Evolutionary conservation across 148 eudicot species (phyloP), one percentile per base, ranked within the genome.

Genomic region (Rhododendron henanense): DNA sequence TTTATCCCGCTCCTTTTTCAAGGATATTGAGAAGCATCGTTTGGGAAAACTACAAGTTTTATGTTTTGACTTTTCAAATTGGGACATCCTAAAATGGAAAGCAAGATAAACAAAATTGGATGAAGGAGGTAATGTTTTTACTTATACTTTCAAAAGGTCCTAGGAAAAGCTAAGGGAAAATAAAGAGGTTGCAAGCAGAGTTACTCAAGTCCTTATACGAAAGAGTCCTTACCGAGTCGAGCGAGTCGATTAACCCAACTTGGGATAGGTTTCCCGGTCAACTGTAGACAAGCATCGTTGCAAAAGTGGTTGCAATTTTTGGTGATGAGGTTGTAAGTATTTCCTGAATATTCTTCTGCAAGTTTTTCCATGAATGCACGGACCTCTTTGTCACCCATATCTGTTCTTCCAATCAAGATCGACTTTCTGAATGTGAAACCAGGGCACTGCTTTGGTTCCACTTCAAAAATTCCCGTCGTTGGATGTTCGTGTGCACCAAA

Each of bases 151-250:
- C 31, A 2, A 31, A 71, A 31, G 76, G 39, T 33, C 76, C 16
- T 31, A 31, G 39, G 2, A 31, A 13, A 71, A 71, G 13, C 37
- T 63, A 31, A 71, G 39, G 19, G 48, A 1, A 77, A 44, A 21
- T 9, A 41, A 35, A 77, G 16, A 77, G 50, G 53, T 77, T 18
- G 15, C 81, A 78, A 19, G 51, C 25, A 78, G 28, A 39, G 33
- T 41, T 77, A 74, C 28, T 9, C 81, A 45, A 8, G n/a, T 51
- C 45, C 44, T 9, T 28, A 35, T 69, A 15, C 11, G 16, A 84
- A 28, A 14, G 41, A 48, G 88, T 78, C 37, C 88, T 88, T 87
- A 90, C 81, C 81, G 25, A 78, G 81, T 44, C 81, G 53, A 78
- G 81, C 81, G 16, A 78, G 81, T 44, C 81, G 51, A 45, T 78